Evolutionary conservation across 768 basidiomycete genomes (phyloP).

Genomic region (Russula sp.): DNA sequence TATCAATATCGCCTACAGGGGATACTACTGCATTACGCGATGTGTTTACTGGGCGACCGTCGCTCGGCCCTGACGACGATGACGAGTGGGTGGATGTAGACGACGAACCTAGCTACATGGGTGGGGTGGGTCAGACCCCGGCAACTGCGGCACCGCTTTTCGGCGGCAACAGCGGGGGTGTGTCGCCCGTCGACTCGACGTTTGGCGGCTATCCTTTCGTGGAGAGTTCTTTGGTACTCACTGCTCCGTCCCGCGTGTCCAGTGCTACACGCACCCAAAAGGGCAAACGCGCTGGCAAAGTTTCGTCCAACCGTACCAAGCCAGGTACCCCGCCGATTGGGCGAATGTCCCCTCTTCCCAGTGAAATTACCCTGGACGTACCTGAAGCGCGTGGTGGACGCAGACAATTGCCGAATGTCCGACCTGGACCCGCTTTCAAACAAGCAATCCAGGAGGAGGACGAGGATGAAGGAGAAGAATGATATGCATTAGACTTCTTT

Average conservation of each 20-base stretch:
- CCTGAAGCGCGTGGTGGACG: constrained; percentile 49
- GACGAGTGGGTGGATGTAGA: constrained; percentile 89
- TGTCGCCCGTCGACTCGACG: constrained; percentile 6
- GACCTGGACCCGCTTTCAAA: constrained; percentile 58
- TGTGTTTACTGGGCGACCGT: constrained; percentile 69
- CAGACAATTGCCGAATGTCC: constrained; percentile 58
- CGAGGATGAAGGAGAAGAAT: constrained; percentile 67
- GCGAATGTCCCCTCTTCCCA: constrained; percentile 53
- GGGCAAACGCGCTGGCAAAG: constrained; percentile 15
- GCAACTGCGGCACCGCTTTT: constrained; percentile 15
- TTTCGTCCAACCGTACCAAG: constrained; percentile 36
- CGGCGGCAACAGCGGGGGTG: constrained; percentile 13
- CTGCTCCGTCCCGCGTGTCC: constrained; percentile 32
- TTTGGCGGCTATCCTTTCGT: constrained; percentile 17
- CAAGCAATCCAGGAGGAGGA: constrained; percentile 81
- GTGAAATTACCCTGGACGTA: constrained; percentile 44
- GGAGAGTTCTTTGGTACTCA: constrained; percentile 5
- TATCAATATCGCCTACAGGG: constrained; percentile 52
- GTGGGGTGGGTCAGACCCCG: constrained; percentile 62
- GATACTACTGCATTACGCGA: constrained; percentile 52
- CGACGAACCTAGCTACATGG: constrained; percentile 70
- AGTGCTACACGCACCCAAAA: constrained; percentile 13
- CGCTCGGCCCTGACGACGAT: constrained; percentile 62
- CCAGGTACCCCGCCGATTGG: constrained; percentile 55
- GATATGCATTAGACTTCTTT: not conserved